Percentiles rank a stretch among this genome's conserved stretches.
Evolutionary conservation across 2,329 filamentous ascomycete genomes (phyloP).

Genomic region (Colletotrichum eremochloae): DNA sequence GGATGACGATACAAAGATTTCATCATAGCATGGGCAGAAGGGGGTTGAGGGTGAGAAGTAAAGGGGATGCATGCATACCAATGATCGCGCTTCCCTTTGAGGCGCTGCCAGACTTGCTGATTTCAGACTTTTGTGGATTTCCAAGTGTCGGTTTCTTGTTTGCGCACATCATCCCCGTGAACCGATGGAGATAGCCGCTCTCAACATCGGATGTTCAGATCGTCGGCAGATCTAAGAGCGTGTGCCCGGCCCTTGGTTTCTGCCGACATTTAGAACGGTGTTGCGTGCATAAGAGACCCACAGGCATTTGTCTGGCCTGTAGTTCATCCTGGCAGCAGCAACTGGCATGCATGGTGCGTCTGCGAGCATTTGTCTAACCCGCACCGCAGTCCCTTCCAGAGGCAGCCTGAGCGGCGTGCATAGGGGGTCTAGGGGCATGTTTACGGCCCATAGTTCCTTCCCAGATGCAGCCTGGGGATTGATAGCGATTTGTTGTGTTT

Average conservation of each 20-base stretch:
- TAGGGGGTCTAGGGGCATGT: neutral
- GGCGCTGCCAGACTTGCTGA: neutral
- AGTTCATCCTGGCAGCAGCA: constrained; percentile 23
- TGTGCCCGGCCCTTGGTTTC: constrained; percentile 43
- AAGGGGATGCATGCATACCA: constrained; percentile 19
- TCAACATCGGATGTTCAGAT: constrained; percentile 16
- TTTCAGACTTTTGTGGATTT: neutral
- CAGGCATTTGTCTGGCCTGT: constrained; percentile 2
- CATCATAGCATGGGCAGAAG: constrained; percentile 72
- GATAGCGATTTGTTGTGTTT: neutral
- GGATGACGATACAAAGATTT: constrained; percentile 95
- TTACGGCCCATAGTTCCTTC: neutral
- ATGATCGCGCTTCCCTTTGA: neutral
- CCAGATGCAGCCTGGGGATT: constrained; percentile 3
- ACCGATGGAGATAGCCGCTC: constrained; percentile 21
- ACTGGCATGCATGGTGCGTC: neutral
- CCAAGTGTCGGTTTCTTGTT: constrained; percentile 14
- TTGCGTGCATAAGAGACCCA: constrained; percentile 59
- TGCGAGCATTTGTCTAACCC: neutral
- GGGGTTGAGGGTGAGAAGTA: constrained; percentile 19
- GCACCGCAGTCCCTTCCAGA: neutral
- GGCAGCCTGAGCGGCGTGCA: neutral
- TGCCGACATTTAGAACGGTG: constrained; percentile 55
- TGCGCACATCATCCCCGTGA: constrained; percentile 35
- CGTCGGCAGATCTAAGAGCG: constrained; percentile 4